Percentiles rank a stretch among this genome's conserved stretches.
phyloP scores from a whole-genome alignment of 2,329 filamentous ascomycete genomes.

The Paraphoma chrysanthemicola region DNA sequence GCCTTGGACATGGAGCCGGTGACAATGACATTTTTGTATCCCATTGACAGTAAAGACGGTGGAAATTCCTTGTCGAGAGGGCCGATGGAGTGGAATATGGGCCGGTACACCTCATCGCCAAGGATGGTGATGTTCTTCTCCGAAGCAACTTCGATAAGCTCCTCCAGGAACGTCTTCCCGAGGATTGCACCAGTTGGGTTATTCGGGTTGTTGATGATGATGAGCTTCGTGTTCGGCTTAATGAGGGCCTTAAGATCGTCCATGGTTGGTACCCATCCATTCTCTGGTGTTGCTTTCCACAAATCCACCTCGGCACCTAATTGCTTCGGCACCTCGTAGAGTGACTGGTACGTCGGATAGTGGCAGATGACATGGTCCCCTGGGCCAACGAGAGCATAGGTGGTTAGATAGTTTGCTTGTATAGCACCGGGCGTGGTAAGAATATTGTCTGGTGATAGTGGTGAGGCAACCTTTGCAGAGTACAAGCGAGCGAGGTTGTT shows the following conservation, averaged over 20 bases:
- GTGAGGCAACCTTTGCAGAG: slow-evolving; percentile 59
- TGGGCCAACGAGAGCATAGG: slow-evolving; percentile 74
- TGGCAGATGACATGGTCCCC: slow-evolving; percentile 87
- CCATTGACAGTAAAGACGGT: slow-evolving; percentile 73
- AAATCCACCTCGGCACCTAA: slow-evolving; percentile 79
- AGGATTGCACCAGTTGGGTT: slow-evolving; percentile 81
- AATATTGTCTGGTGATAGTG: slow-evolving; percentile 67
- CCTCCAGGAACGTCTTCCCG: slow-evolving; percentile 64
- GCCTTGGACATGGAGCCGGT: slow-evolving; percentile 88
- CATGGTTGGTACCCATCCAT: slow-evolving; percentile 72
- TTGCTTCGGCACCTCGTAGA: slow-evolving; percentile 76
- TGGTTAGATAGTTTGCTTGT: slow-evolving; percentile 79
- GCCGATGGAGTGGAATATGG: slow-evolving; percentile 75
- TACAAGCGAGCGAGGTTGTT: slow-evolving; percentile 71
- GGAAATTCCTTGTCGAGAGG: slow-evolving; percentile 63
- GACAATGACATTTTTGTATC: slow-evolving; percentile 73
- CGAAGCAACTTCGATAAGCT: slow-evolving; percentile 69
- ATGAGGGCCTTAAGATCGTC: slow-evolving; percentile 71
- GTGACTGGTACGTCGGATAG: slow-evolving; percentile 82
- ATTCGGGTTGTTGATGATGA: slow-evolving; percentile 77
- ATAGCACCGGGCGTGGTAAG: slow-evolving; percentile 83
- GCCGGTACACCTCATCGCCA: slow-evolving; percentile 83
- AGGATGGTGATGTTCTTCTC: slow-evolving; percentile 71
- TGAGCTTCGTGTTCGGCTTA: slow-evolving; percentile 73
- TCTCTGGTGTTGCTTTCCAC: slow-evolving; percentile 72